Evolutionary conservation across 768 basidiomycete genomes (phyloP), one percentile per base, ranked within the genome.

Genomic region (Mycena sanguinolenta): DNA sequence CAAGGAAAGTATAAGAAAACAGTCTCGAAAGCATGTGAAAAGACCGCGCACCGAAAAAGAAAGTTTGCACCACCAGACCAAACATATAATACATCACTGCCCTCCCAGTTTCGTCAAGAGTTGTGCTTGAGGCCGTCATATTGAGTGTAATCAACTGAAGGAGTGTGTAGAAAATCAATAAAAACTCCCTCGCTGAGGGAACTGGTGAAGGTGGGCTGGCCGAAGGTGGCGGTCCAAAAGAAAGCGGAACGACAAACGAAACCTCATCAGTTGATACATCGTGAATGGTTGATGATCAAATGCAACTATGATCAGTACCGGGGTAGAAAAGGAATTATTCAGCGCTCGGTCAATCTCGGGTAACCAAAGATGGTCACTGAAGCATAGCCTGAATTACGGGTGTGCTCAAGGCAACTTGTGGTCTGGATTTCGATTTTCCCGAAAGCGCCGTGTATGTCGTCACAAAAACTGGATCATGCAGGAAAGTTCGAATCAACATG

Each of bases 141-240:
- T 10, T 59, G 17, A 30, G 8, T 46, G n/a, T n/a, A n/a, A 46
- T 30, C 19, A 25, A 64, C 39, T 52, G 46, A 39, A 58, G 13
- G 36, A 58, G 30, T 25, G 55, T 58, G 3, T 23, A 58, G 36
- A 55, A 28, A 25, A 39, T 58, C 25, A 10, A 59, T 32, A 28
- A 54, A 69, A 53, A 49, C 34, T 52, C 65, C 61, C 72, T 73
- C 69, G n/a, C 72, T 36, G 72, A 73, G 72, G 69, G 69, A 30
- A 53, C 28, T 34, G 32, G 32, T n/a, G 54, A 60, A 65, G 52
- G 50, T 57, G 52, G 12, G 25, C 10, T 50, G 49, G 19, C 44
- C 19, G 25, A 27, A 32, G 32, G 64, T 32, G 66, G 62, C 67
- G 65, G 69, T 28, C 62, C 32, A 44, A 55, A 53, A 27, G 27